phyloP scores from a whole-genome alignment of 2,329 filamentous ascomycete genomes.

The Beauveria brongniartii region DNA sequence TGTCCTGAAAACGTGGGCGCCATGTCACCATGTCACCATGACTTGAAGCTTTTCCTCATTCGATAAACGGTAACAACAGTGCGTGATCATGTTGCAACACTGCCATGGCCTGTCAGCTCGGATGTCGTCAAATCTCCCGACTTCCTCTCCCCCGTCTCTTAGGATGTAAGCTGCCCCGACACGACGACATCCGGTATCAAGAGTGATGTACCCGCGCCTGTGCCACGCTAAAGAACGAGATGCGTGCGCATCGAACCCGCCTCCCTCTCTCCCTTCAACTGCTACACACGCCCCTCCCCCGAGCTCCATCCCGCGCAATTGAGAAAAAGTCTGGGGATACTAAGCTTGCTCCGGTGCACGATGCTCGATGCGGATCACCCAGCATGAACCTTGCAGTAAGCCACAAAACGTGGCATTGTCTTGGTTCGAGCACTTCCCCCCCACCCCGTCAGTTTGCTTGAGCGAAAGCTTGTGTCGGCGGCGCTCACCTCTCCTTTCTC shows the following conservation, averaged over 20 bases:
- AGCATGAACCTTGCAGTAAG: neutral
- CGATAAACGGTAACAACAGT: neutral
- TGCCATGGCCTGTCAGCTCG: neutral
- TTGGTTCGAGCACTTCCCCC: neutral
- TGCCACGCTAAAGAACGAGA: neutral
- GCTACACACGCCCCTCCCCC: neutral
- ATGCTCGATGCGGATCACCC: neutral
- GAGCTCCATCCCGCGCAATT: neutral
- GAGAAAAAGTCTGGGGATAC: slow-evolving; percentile 1
- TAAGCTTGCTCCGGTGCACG: neutral
- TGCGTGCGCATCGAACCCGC: neutral
- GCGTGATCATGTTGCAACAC: neutral
- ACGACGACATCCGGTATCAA: neutral
- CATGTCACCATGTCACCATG: neutral
- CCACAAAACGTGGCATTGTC: neutral
- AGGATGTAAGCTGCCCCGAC: neutral
- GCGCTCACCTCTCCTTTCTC: no score
- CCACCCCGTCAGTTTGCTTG: neutral
- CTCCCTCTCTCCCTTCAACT: no score
- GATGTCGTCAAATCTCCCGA: neutral
- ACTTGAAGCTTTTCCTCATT: slow-evolving; percentile 1
- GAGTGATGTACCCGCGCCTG: neutral
- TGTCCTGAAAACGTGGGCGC: neutral
- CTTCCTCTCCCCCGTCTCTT: neutral
- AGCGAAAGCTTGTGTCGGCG: no score